These are phyloP conservation scores for Eutrema heterophyllum DNA, from an alignment of 345 rosid genomes.

Conservation along the genomic window DNA sequence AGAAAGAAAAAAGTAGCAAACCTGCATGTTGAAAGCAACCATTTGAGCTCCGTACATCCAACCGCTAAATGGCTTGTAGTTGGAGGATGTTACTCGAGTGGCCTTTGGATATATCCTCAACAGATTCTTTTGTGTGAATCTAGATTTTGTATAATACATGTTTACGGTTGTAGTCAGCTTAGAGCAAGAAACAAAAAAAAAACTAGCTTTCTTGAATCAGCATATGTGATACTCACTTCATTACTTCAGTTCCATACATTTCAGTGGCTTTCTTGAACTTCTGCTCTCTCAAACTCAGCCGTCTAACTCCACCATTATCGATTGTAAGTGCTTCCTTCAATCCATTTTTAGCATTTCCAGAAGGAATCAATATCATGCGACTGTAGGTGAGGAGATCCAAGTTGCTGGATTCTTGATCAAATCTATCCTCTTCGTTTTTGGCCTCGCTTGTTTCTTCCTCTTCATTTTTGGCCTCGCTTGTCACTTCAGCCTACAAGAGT, in stretches of 20 bases:
- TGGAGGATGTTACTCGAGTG: constrained; percentile 59
- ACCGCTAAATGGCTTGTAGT: constrained; percentile 62
- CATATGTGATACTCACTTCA: constrained; percentile 39
- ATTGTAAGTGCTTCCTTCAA: constrained; percentile 44
- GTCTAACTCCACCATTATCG: constrained; percentile 46
- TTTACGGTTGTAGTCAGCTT: neutral
- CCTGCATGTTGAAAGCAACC: constrained; percentile 95
- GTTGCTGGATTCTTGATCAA: constrained; percentile 25
- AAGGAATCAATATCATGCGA: constrained; percentile 50
- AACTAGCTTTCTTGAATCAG: neutral
- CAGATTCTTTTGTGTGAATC: constrained; percentile 69
- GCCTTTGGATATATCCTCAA: constrained; percentile 75
- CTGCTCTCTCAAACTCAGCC: constrained; percentile 65
- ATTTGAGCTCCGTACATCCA: constrained; percentile 92
- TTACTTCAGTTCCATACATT: constrained; percentile 48
- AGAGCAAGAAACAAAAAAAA: neutral
- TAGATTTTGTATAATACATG: neutral
- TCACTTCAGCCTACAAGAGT: constrained; percentile 42
- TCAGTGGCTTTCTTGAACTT: constrained; percentile 51
- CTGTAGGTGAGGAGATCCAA: constrained; percentile 39
- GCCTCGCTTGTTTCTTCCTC: constrained; percentile 37
- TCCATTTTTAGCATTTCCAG: constrained; percentile 54
- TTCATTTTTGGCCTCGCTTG: no score
- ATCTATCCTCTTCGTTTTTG: constrained; percentile 28
- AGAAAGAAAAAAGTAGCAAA: neutral